These are phyloP conservation scores for Beta corolliflora DNA, from an alignment of 179 eudicot species.

Conservation along the genomic window DNA sequence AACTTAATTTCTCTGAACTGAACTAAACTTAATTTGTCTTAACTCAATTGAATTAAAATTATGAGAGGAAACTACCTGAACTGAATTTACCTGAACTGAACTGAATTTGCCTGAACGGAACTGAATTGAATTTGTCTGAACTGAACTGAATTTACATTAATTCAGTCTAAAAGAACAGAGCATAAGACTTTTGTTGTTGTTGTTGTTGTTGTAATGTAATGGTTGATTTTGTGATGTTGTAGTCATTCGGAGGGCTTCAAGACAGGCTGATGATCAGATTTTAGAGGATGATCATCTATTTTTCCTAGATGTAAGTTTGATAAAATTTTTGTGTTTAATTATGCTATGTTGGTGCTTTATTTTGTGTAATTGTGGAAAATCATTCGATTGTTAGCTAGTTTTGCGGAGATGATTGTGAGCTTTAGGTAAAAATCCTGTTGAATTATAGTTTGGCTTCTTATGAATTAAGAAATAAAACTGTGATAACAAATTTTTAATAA, in stretches of 20 bases:
- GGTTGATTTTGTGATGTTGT: slow-evolving; percentile 24
- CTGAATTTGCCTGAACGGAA: too few relatives aligned
- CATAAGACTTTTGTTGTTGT: too few relatives aligned
- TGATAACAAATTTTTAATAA: too few relatives aligned
- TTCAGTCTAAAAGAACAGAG: too few relatives aligned
- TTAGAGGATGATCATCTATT: slow-evolving; percentile 72
- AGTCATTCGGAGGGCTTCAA: slow-evolving; percentile 69
- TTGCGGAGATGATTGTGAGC: not conserved
- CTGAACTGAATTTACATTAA: too few relatives aligned
- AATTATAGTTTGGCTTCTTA: not conserved
- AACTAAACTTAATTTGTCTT: too few relatives aligned
- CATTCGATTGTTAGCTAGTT: not conserved
- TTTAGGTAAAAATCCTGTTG: not conserved
- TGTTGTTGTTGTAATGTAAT: not conserved
- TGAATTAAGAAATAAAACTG: not conserved
- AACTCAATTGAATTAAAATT: too few relatives aligned
- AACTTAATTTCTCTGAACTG: not conserved
- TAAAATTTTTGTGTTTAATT: not conserved
- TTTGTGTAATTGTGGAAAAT: not conserved
- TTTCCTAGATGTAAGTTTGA: slow-evolving; percentile 68
- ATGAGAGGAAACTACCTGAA: too few relatives aligned
- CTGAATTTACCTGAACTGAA: too few relatives aligned
- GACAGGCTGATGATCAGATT: slow-evolving; percentile 52
- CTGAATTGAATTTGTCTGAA: too few relatives aligned
- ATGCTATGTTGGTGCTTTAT: not conserved